Evolutionary conservation across 192 early-diverging fungal species (phyloP), one percentile per base, ranked within the genome.

Genomic region (Rhizophagus prolifer): DNA sequence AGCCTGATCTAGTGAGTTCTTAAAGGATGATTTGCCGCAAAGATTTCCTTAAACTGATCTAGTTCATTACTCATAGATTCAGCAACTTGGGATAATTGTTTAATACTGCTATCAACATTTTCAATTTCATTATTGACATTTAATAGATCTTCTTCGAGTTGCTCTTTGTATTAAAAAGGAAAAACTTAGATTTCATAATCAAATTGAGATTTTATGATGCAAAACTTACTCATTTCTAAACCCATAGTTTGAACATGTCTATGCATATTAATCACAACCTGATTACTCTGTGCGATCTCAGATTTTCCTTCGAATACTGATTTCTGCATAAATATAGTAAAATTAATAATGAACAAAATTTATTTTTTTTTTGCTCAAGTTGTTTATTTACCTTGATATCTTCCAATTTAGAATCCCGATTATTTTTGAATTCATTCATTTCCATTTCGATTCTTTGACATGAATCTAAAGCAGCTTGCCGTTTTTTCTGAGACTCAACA

Each of bases 331-430:
- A 67, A 6, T 38, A 8, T 38, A 34, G 31, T 34, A 38, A 6
- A 59, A 58, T 2, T 13, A n/a, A 66, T 44, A 71, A 72, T 31
- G 75, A 34, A 78, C 50, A 73, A 31, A 78, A 75, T 19, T 12
- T 31, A 16, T 34, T 58, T 54, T 2, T 4, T 54, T 26, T 41
- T 46, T 46, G 26, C 26, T 60, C 25, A 7, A 38, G 31, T 38
- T 38, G 36, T 31, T 19, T 19, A 67, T 70, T 79, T 80, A 89
- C 89, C 64, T 90, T 87, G 30, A 99, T 86, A 61, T 94, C 90
- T 75, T 95, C 88, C 36, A 99, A 79, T 82, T 98, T 99, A 16
- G 89, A 88, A 46, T 95, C 94, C 78, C 95, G 94, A 81, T 99
- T 91, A 44, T 85, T 85, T 67, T 92, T 89, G 60, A 97, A 95